Evolutionary conservation across 345 rosid species (phyloP).

Genomic region (Cardiospermum halicacabum): DNA sequence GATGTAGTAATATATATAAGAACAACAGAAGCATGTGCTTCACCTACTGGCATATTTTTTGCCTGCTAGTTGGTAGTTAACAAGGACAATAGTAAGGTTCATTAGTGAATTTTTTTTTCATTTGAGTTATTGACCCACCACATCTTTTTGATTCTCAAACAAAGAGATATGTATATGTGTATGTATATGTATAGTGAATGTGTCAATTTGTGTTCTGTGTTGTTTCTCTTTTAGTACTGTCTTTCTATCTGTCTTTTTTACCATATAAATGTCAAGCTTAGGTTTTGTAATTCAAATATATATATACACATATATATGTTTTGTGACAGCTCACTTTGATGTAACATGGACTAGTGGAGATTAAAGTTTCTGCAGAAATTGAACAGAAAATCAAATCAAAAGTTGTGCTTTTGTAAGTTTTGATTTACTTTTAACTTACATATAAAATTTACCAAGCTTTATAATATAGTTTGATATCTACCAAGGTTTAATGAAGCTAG

Average conservation of each 20-base stretch:
- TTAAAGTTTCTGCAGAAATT: conserved; percentile 2
- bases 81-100: neutral
- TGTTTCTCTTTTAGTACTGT: neutral
- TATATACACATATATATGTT: too few relatives aligned
- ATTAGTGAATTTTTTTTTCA: too few relatives aligned
- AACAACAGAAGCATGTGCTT: conserved; percentile 9
- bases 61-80: conserved; percentile 10
- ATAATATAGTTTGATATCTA: too few relatives aligned
- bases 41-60: neutral
- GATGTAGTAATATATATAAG: too few relatives aligned
- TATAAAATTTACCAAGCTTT: too few relatives aligned
- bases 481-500: too few relatives aligned
- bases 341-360: neutral
- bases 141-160: too few relatives aligned
- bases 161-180: too few relatives aligned
- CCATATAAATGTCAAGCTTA: neutral
- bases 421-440: too few relatives aligned
- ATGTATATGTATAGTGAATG: too few relatives aligned
- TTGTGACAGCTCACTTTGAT: conserved; percentile 2
- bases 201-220: neutral
- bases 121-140: conserved; percentile 11
- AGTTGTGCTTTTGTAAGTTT: neutral
- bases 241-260: neutral
- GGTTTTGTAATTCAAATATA: too few relatives aligned
- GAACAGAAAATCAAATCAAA: too few relatives aligned